Evolutionary conservation across 2,329 filamentous ascomycete species (phyloP).

Genomic region (Akanthomyces lecanii): DNA sequence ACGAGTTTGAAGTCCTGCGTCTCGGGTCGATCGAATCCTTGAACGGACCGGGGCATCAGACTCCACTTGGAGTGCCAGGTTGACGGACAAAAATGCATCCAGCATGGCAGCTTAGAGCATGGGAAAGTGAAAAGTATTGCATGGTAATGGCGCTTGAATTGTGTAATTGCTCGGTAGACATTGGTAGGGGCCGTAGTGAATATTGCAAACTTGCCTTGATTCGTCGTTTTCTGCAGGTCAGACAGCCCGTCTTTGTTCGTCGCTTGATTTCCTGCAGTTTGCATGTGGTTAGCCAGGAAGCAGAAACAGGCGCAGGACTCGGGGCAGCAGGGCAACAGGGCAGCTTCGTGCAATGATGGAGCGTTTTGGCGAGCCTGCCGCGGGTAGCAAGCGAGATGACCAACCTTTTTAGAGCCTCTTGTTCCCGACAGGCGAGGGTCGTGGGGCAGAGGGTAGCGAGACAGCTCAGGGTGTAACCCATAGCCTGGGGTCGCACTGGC

Average conservation of each 20-base stretch:
- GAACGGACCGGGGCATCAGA: background rate
- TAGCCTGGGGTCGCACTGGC: slow-evolving; percentile 37
- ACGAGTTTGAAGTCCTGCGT: background rate
- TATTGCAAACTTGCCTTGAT: slow-evolving; percentile 53
- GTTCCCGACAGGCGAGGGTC: slow-evolving; percentile 46
- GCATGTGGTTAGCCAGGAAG: background rate
- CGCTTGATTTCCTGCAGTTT: slow-evolving; percentile 56
- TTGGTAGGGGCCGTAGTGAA: background rate
- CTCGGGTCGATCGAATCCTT: slow-evolving; percentile 1
- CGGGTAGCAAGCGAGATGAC: slow-evolving; percentile 22
- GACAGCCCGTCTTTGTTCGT: slow-evolving; percentile 59
- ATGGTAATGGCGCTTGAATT: background rate
- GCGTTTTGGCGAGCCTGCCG: background rate
- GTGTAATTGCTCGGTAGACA: background rate
- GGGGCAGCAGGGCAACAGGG: background rate
- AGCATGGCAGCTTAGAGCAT: background rate
- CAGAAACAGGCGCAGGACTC: background rate
- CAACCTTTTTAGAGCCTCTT: slow-evolving; percentile 55
- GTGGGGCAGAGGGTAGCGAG: slow-evolving; percentile 44
- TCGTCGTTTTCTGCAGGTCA: slow-evolving; percentile 58
- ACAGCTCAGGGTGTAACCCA: slow-evolving; percentile 41
- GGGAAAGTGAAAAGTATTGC: background rate
- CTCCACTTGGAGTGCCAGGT: slow-evolving; percentile 9
- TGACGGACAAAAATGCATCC: background rate
- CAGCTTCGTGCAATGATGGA: background rate